Evolutionary conservation across 2,329 filamentous ascomycete genomes (phyloP), one percentile per base, ranked within the genome.

Genomic region (Triangularia setosa): DNA sequence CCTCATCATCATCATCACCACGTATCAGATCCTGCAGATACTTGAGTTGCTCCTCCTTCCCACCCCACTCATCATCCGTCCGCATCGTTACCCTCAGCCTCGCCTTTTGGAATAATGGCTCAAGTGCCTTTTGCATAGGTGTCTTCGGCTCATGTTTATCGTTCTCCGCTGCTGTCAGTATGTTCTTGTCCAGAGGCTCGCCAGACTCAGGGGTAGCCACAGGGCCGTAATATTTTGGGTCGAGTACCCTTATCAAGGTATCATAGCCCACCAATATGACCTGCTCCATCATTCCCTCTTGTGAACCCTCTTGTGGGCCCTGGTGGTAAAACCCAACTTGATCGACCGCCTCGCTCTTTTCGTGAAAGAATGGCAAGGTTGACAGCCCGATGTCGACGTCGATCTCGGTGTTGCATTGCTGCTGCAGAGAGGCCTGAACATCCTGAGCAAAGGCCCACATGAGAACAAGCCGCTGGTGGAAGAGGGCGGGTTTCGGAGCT

Each of bases 231-330:
- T 94, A 94, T 73, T 90, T 91, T 0, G 89, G 83, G 58, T 90
- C 80, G 61, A 91, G 85, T 60, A 94, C 86, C 21, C 91, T 84
- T 16, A 90, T 85, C 6, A 93, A 77, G 0, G 91, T 94, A 71
- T 94, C 91, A 73, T 87, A 94, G 27, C 91, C 91, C 1, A 87
- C 84, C 2, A 93, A 83, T 71, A 91, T 91, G 3, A 90, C 78
- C 70, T 92, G 89, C 61, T 82, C 78, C 7, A 74, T 72, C 9
- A 72, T 9, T 30, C 40, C 28, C 14, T 63, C 28, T 23, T 54
- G 12, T 40, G 48, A 57, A 2, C 54, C 24, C 14, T 63, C 28
- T 23, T 54, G 12, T 40, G 48, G 56, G 1, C 54, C 24, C 21
- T 30, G 30, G 69, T 72, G 61, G 68, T 85, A 87, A 40, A 79